Percentiles rank a stretch among this genome's conserved stretches.
Evolutionary conservation across 768 basidiomycete species (phyloP).

Genomic region (Xerocomus potaroensis): DNA sequence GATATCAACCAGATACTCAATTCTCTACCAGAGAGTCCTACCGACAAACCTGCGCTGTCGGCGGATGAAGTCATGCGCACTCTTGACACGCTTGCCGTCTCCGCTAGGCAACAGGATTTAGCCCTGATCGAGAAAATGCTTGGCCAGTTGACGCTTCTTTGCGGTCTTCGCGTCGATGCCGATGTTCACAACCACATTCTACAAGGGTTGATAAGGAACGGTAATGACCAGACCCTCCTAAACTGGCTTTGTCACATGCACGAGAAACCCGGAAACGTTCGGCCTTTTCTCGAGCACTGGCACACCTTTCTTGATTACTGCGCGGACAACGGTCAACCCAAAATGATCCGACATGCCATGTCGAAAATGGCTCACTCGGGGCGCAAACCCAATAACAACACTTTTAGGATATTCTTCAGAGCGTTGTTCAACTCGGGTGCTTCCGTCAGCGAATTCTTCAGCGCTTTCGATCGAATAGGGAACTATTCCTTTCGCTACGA

Average conservation of each 20-base stretch:
- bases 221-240: slow-evolving; percentile 40
- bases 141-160: slow-evolving; percentile 42
- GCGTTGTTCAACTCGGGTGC: slow-evolving; percentile 36
- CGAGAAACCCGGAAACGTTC: slow-evolving; percentile 40
- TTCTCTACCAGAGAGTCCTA: slow-evolving; percentile 12
- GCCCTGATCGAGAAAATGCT: slow-evolving; percentile 52
- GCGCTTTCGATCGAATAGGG: slow-evolving; percentile 46
- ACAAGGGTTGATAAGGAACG: slow-evolving; percentile 42
- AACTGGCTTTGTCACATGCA: slow-evolving; percentile 55
- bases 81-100: slow-evolving; percentile 45
- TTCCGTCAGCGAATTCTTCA: slow-evolving; percentile 32
- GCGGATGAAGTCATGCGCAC: slow-evolving; percentile 34
- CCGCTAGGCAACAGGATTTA: slow-evolving; percentile 51
- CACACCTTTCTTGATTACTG: slow-evolving; percentile 48
- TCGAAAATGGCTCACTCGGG: slow-evolving; percentile 37
- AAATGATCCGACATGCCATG: slow-evolving; percentile 27
- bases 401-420: slow-evolving; percentile 47
- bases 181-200: slow-evolving; percentile 48
- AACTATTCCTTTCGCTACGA: slow-evolving; percentile 42
- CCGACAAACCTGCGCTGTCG: slow-evolving; percentile 10
- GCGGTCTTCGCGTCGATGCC: slow-evolving; percentile 42
- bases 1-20: slow-evolving; percentile 21
- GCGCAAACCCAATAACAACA: slow-evolving; percentile 40
- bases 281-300: slow-evolving; percentile 51
- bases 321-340: slow-evolving; percentile 24